Base-by-base conservation (phyloP, 805 yeast species). In the Candida insectorum region DNA sequence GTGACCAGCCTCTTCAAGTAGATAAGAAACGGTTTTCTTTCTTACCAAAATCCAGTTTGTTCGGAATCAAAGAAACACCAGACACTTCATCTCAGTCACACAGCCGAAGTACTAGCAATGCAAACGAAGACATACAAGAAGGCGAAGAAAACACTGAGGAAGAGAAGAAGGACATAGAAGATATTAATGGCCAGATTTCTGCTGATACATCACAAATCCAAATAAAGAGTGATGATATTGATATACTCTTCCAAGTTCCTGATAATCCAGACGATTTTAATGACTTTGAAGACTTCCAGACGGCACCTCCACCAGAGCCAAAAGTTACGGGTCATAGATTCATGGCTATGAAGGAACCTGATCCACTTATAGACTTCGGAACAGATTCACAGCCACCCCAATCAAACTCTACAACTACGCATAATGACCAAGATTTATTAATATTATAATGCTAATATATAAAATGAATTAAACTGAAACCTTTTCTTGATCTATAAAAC, bases 401-500 rank as follows among this genome's bases (percentile, higher is more conserved):
- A 15, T 6, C 8, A 25, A 15, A n/a, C n/a, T n/a, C n/a, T n/a
- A n/a, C n/a, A n/a, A n/a, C n/a, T n/a, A n/a, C n/a, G n/a, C n/a
- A n/a, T n/a, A n/a, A n/a, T n/a, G n/a, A n/a, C n/a, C n/a, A 27
- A 11, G 34, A 31, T 24, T 17, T 30, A 24, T 12, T 24, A 17
- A 5, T 13, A 24, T 30, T 22, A 14, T 30, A 30, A n/a, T 28
- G 16, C 19, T 9, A 9, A 24, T 24, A n/a, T n/a, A 24, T 12
- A 24, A n/a, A n/a, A n/a, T n/a, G n/a, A n/a, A n/a, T n/a, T n/a
- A n/a, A n/a, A n/a, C n/a, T n/a, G n/a, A n/a, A n/a, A n/a, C n/a
- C n/a, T n/a, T 64, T 34, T 66, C 71, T 31, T 45, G 35, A 27
- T 77, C 81, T 17, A 93, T 73, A 37, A 81, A 72, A 55, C 96